Evolutionary conservation across 2,329 filamentous ascomycete species (phyloP).

Genomic region (Cladosporium sp.): DNA sequence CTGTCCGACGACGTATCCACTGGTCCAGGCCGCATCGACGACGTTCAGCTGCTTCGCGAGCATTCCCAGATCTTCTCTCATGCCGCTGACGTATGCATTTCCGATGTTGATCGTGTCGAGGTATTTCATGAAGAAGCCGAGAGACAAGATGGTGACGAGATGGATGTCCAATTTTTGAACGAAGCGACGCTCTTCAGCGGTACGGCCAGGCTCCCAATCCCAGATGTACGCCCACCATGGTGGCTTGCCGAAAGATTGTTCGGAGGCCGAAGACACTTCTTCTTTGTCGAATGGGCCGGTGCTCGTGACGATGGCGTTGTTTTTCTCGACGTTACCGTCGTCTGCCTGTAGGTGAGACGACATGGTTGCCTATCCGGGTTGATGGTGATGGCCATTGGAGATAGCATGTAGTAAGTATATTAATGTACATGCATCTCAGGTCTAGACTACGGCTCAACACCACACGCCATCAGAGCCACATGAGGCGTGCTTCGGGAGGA

Average conservation of each 20-base stretch:
- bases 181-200: conserved; percentile 30
- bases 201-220: conserved; percentile 34
- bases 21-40: conserved; percentile 59
- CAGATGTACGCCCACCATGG: conserved; percentile 35
- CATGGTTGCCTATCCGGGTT: background rate
- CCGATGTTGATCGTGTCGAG: conserved; percentile 43
- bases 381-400: background rate
- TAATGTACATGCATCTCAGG: background rate
- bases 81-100: conserved; percentile 52
- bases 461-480: background rate
- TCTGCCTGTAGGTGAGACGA: background rate
- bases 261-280: background rate
- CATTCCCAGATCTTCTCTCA: conserved; percentile 56
- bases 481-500: background rate
- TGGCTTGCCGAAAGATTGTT: conserved; percentile 1
- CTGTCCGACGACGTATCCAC: conserved; percentile 52
- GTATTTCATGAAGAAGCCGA: conserved; percentile 54
- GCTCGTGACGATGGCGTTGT: background rate
- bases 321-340: background rate
- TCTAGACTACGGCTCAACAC: background rate
- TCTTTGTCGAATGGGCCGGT: background rate
- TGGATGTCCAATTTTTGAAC: conserved; percentile 31
- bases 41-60: conserved; percentile 59
- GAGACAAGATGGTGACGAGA: conserved; percentile 30
- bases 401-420: background rate